Conservation (phyloP, 1,284 basidiomycete genomes). For the Dichomitus squalens region DNA sequence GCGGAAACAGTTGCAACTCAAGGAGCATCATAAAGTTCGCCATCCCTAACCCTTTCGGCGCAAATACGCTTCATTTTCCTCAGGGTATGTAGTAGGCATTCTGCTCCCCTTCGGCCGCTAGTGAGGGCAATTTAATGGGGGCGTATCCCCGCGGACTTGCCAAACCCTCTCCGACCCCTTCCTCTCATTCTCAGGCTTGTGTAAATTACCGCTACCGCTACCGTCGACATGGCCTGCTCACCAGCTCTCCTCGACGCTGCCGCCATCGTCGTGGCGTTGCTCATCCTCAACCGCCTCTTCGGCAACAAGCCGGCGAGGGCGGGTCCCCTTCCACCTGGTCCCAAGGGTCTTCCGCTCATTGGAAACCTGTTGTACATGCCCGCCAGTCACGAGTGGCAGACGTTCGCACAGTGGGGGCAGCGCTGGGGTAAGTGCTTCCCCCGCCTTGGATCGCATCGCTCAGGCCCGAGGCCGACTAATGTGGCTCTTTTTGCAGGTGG, state of each 20-base stretch:
- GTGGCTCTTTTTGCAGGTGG: too few species aligned
- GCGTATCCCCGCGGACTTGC: slow-evolving; percentile 3
- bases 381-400: slow-evolving; percentile 29
- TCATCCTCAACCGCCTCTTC: slow-evolving; percentile 19
- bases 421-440: slow-evolving; percentile 28
- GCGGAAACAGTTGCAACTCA: too few species aligned
- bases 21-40: too few species aligned
- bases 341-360: slow-evolving; percentile 32
- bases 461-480: too few species aligned
- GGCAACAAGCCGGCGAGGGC: slow-evolving; percentile 12
- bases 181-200: neutral
- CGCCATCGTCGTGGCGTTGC: slow-evolving; percentile 16
- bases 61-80: too few species aligned
- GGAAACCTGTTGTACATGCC: slow-evolving; percentile 38
- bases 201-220: slow-evolving; percentile 1
- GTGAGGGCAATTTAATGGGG: neutral
- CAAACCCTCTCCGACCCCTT: neutral
- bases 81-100: too few species aligned
- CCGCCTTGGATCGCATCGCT: too few species aligned
- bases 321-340: slow-evolving; percentile 33
- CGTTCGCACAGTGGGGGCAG: slow-evolving; percentile 32
- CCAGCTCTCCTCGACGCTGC: slow-evolving; percentile 18
- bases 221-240: slow-evolving; percentile 19
- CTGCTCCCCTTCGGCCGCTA: too few species aligned
- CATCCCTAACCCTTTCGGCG: too few species aligned